Evolutionary conservation across 176 grass and related monocot genomes (phyloP), one percentile per base, ranked within the genome.

Genomic region (Zoysia japonica): DNA sequence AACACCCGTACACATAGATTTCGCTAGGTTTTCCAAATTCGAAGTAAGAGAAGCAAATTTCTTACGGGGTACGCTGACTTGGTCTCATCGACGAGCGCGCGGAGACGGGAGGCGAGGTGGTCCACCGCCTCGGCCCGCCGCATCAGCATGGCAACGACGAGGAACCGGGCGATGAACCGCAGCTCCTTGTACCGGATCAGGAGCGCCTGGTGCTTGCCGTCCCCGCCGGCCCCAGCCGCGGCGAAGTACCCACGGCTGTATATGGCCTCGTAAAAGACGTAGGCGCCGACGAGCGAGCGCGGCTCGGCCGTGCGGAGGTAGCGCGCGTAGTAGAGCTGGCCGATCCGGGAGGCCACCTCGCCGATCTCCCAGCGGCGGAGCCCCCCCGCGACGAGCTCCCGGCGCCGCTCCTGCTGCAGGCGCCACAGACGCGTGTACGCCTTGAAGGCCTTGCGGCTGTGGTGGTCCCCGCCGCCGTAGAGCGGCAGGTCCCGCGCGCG

Each of bases 181-280:
- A 99, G 72, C 67, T 99, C 96, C 88, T 99, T 99, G 80, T 87
- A 99, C 42, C 92, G 87, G 71, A 96, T 57, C 75, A 81, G 83
- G 42, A 91, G 90, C 78, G 82, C 84, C 70, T 82, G 87, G 78
- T 89, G 83, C 84, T 73, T 82, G 43, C 70, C 36, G 5, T 63
- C 77, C 12, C 45, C 77, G 40, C 10, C 82, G 43, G 43, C 7
- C 36, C 11, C 87, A 1, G 91, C 74, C 14, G 89, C 84, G 57
- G 89, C 78, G 53, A 99, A 99, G 71, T 99, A 99, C 0, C 96
- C 92, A 6, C 96, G 79, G 61, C 87, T 92, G 76, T 96, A 83
- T 70, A 99, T 96, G 50, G 96, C 96, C 92, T 99, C 96, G 79
- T 99, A 99, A 81, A 99, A 99, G 11, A 99, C 96, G 68, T 99